Percentiles rank a stretch among this genome's conserved stretches.
Evolutionary conservation across 805 yeast genomes (phyloP).

Genomic region (Sugiyamaella valdiviana): DNA sequence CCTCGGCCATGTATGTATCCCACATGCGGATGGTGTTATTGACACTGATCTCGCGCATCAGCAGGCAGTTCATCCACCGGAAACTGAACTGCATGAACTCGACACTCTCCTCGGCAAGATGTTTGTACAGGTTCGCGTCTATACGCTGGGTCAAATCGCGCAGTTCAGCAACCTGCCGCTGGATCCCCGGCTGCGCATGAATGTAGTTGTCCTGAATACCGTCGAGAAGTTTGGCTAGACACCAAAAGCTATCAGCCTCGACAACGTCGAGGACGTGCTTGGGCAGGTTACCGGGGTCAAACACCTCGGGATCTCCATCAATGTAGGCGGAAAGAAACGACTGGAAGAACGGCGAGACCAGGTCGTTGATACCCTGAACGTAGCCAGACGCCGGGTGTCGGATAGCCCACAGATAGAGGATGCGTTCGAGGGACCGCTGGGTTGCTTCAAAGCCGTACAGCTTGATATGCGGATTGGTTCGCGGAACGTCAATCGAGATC

Average conservation of each 20-base stretch:
- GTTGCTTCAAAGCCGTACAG: slow-evolving; percentile 64
- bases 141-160: slow-evolving; percentile 73
- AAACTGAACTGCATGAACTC: slow-evolving; percentile 94
- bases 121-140: slow-evolving; percentile 65
- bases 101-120: slow-evolving; percentile 74
- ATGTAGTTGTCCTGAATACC: slow-evolving; percentile 95
- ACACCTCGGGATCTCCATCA: slow-evolving; percentile 44
- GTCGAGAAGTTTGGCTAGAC: slow-evolving; percentile 81
- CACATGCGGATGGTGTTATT: slow-evolving; percentile 85
- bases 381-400: slow-evolving; percentile 97
- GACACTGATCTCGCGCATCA: slow-evolving; percentile 88
- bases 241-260: slow-evolving; percentile 98
- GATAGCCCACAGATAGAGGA: slow-evolving; percentile 88
- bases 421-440: slow-evolving; percentile 72
- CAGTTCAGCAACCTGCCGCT: slow-evolving; percentile 80
- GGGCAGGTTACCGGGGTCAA: slow-evolving; percentile 60
- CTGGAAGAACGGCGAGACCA: slow-evolving; percentile 88
- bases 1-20: slow-evolving; percentile 76
- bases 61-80: slow-evolving; percentile 97
- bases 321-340: slow-evolving; percentile 70
- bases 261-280: slow-evolving; percentile 56
- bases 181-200: slow-evolving; percentile 96
- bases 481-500: slow-evolving; percentile 86
- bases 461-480: slow-evolving; percentile 82
- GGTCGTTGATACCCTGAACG: slow-evolving; percentile 94